Evolutionary conservation across 768 basidiomycete genomes (phyloP), one percentile per base, ranked within the genome.

Genomic region (Dioszegia crocea): DNA sequence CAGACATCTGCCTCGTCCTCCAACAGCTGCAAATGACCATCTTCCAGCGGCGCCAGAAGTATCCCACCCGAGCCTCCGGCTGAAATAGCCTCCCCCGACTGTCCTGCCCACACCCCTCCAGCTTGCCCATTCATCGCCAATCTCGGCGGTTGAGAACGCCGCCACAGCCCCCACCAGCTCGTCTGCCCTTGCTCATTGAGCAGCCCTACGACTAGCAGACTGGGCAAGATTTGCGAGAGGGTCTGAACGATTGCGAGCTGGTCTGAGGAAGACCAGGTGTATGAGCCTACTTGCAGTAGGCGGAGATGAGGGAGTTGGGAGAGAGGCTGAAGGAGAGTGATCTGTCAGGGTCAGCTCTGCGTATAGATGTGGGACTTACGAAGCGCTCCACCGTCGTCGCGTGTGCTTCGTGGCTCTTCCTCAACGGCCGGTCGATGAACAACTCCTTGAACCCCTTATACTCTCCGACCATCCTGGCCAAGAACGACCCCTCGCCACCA

Each of bases 111-210:
- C 19, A 24, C 31, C 3, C 5, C 30, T 5, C 11, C 48, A 19
- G 5, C 31, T 12, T 21, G 12, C 12, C 11, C 14, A 6, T 4
- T 17, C 5, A 36, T 4, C 4, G 31, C 31, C 14, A 19, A 38
- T 40, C 21, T 11, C 26, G 38, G 21, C 6, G 39, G 24, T 19
- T 4, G 23, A 19, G 19, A 24, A 11, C 56, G n/a, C n/a, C 61
- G 38, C 69, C 71, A 71, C 30, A 75, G 64, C 10, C 69, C 74
- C 67, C 71, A 75, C 74, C 74, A 75, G 38, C 51, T 60, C 0
- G 74, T 75, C 49, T 73, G 67, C 3, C 66, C 70, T 44, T 68
- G 65, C 33, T 73, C 64, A 8, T 69, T 71, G 19, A 73, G 48
- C 26, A 73, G 53, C 6, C 71, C 74, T 19, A 71, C 52, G 10